These are phyloP conservation scores for Colletotrichum noveboracense DNA, from an alignment of 2,329 filamentous ascomycete genomes.

Conservation along the genomic window DNA sequence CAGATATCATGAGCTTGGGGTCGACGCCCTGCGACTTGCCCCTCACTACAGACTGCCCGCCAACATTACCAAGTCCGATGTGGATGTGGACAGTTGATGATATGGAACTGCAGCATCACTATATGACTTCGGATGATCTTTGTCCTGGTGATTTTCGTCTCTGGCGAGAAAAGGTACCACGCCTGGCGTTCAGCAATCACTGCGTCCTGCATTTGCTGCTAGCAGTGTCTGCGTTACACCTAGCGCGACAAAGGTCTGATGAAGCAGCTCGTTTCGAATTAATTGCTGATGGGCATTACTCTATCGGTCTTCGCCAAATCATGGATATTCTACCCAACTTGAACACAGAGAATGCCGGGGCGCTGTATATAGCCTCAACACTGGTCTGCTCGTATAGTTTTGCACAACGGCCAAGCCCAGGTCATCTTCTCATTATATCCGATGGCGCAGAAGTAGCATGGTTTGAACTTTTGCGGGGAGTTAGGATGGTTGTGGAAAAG, in stretches of 20 bases:
- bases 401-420: constrained; percentile 13
- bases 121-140: background rate
- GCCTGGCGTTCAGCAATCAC: constrained; percentile 15
- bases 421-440: constrained; percentile 22
- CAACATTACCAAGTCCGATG: background rate
- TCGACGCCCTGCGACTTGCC: background rate
- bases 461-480: constrained; percentile 22
- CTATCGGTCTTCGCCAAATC: constrained; percentile 7
- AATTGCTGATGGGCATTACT: constrained; percentile 17
- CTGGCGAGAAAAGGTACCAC: constrained; percentile 18
- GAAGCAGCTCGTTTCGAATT: background rate
- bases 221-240: constrained; percentile 2
- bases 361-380: constrained; percentile 14
- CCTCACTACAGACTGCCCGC: background rate
- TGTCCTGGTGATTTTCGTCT: background rate
- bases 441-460: constrained; percentile 22
- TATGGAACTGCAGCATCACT: constrained; percentile 18
- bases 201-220: constrained; percentile 18
- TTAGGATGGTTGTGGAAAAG: constrained; percentile 22
- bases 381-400: constrained; percentile 17
- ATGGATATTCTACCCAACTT: constrained; percentile 10
- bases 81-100: constrained; percentile 15
- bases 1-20: background rate
- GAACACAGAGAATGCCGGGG: constrained; percentile 10
- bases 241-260: background rate